Base-by-base conservation (phyloP, 2,329 filamentous ascomycete genomes). In the Chaetomium globosum region DNA sequence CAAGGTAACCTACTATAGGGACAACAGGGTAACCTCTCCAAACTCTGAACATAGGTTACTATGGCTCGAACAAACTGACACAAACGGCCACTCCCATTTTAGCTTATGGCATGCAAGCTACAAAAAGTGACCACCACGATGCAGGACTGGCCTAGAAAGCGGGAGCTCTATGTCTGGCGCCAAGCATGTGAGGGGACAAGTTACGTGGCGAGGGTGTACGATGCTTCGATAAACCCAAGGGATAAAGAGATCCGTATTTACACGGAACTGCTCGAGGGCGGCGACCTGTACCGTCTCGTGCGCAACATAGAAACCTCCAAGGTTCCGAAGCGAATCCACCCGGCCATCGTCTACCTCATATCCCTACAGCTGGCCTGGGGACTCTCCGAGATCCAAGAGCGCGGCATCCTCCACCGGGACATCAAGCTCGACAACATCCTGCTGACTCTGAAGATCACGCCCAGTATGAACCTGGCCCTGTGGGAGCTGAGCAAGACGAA, bases 261-360 rank as follows among this genome's bases (percentile, higher is more conserved):
- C 56, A 58, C 23, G 26, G 56, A 58, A 7, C 36, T 58, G 26
- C 30, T 46, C 55, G 23, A 48, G 23, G 55, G 55, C 23, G 55
- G 55, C 16, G 55, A 58, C 26, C 23, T 46, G 10, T 30, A 30
- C 7, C 4, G 13, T 26, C 28, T 52, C 21, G 12, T 36, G 9
- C 9, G 10, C 33, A 36, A 9, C 8, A 36, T 36, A 36, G 33
- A 36, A 36, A 10, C 9, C 8, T 12, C 12, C 33, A 10, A 9
- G 33, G 8, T 3, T 12, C 33, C 3, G 33, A 28, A 26, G 10
- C 8, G 9, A 5, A 3, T 58, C 33, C 55, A 58, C 12, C 56
- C 56, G 36, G 3, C 48, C 23, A 28, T 49, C 23, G 23, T 58
- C 13, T 21, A 10, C 36, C 36, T 30, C 16, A 4, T 48, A 30